These are phyloP conservation scores for Detonula confervacea DNA, from an alignment of 352 stramenopile genomes.

Conservation along the genomic window DNA sequence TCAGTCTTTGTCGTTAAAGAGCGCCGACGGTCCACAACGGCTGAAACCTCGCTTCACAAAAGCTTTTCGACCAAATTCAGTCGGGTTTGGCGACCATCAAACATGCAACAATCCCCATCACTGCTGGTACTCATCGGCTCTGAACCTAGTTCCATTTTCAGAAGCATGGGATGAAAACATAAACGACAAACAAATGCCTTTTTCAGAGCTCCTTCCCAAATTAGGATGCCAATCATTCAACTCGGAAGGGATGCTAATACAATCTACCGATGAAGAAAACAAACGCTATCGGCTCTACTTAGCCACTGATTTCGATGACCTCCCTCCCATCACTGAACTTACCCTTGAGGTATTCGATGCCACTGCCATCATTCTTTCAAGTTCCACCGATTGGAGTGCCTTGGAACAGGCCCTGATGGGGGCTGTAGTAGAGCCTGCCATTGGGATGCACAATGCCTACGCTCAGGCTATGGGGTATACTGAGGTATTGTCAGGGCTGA, in stretches of 20 bases:
- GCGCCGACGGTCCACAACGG: background rate
- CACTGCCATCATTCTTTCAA: slow-evolving; percentile 65
- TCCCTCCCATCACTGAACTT: slow-evolving; percentile 68
- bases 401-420: slow-evolving; percentile 70
- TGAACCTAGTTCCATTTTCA: slow-evolving; percentile 19
- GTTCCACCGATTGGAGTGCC: slow-evolving; percentile 59
- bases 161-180: slow-evolving; percentile 14
- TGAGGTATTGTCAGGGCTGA: slow-evolving; percentile 75
- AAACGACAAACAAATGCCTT: slow-evolving; percentile 1
- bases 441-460: slow-evolving; percentile 78
- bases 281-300: slow-evolving; percentile 44
- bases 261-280: slow-evolving; percentile 1
- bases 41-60: too few species aligned
- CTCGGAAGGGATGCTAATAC: slow-evolving; percentile 15
- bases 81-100: background rate
- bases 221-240: slow-evolving; percentile 4
- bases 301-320: slow-evolving; percentile 68
- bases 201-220: slow-evolving; percentile 12
- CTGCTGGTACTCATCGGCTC: background rate
- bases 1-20: too few species aligned
- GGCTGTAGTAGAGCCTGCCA: slow-evolving; percentile 64
- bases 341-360: slow-evolving; percentile 77
- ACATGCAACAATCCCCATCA: background rate
- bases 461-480: slow-evolving; percentile 68
- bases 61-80: too few species aligned